phyloP scores from a whole-genome alignment of 2,329 filamentous ascomycete species.

The Neoscytalidium dimidiatum region DNA sequence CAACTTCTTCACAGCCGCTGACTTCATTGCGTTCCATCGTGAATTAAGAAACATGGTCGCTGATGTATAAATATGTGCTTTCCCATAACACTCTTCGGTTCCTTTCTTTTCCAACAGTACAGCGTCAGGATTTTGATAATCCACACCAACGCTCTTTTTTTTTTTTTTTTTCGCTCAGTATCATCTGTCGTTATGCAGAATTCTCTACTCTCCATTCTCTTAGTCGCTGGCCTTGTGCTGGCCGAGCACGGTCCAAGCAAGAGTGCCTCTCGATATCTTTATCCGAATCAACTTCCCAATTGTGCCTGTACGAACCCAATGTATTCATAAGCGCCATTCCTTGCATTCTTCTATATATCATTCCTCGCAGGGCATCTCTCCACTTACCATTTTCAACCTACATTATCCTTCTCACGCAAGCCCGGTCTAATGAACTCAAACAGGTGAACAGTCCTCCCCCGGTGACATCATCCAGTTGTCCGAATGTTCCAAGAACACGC shows the following conservation, averaged over 20 bases:
- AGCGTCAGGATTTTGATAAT: neutral
- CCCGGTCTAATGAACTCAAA: neutral
- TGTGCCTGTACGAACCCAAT: neutral
- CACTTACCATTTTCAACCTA: no score
- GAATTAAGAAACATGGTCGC: neutral
- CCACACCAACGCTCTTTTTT: neutral
- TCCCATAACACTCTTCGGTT: neutral
- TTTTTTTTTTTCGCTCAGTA: neutral
- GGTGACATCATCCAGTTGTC: neutral
- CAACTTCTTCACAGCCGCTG: neutral
- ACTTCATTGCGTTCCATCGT: neutral
- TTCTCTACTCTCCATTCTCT: neutral
- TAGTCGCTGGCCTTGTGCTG: neutral
- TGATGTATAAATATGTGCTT: neutral
- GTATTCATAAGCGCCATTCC: no score
- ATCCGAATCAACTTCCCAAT: neutral
- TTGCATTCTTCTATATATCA: no score
- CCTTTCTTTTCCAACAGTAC: neutral
- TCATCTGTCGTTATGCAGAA: neutral
- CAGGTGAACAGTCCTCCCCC: neutral
- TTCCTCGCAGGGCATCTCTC: no score
- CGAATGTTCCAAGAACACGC: neutral
- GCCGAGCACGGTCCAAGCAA: neutral
- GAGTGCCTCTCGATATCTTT: neutral
- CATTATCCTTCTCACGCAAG: neutral